phyloP scores from a whole-genome alignment of 768 basidiomycete species.

The Pholiota conissans region DNA sequence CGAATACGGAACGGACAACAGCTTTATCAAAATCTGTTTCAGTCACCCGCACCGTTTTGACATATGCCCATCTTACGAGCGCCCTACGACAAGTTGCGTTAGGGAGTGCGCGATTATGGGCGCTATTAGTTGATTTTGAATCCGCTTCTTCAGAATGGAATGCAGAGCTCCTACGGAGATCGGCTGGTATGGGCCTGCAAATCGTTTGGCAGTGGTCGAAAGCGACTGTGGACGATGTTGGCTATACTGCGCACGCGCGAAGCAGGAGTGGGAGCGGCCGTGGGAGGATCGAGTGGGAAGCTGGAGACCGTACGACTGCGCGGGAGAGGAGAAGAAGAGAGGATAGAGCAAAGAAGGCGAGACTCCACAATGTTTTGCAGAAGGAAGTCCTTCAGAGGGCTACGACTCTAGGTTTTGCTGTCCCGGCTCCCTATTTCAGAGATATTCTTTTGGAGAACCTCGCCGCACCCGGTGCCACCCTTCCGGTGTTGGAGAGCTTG shows the following conservation, averaged over 20 bases:
- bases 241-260: not conserved
- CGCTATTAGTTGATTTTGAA: not conserved
- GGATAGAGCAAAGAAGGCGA: not conserved
- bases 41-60: not conserved
- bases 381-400: not conserved
- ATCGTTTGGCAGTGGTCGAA: slow-evolving; percentile 5
- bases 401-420: not conserved
- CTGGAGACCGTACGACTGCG: not conserved
- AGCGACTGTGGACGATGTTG: not conserved
- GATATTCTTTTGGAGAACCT: not conserved
- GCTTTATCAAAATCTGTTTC: not conserved
- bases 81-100: not conserved
- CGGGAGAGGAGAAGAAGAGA: not conserved
- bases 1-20: not conserved
- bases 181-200: not conserved
- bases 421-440: not conserved
- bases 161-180: not conserved
- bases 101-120: not conserved
- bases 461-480: not conserved
- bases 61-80: slow-evolving; percentile 1
- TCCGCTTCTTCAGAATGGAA: not conserved
- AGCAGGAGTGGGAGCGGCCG: not conserved
- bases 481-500: not conserved
- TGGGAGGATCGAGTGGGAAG: not conserved
- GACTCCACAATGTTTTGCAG: not conserved